Conservation (phyloP, 495 filamentous ascomycete genomes). For the Thermochaetoides thermophila region DNA sequence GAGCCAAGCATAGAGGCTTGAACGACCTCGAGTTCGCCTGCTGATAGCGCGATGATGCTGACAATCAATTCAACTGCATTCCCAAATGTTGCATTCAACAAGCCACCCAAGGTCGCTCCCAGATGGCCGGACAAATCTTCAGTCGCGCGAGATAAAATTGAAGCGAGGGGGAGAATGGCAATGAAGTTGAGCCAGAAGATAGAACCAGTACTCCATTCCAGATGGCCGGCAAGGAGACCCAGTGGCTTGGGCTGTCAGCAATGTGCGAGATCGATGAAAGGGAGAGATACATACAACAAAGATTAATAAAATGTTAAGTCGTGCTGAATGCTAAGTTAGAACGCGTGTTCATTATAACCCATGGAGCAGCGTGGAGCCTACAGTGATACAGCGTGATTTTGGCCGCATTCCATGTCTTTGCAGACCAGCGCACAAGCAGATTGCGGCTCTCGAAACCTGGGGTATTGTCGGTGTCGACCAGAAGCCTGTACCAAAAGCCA, state of each 20-base stretch:
- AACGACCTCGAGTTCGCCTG: conserved; percentile 83
- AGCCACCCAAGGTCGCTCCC: conserved; percentile 78
- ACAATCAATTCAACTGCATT: conserved; percentile 99
- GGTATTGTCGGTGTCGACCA: conserved; percentile 28
- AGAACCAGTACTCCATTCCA: conserved; percentile 57
- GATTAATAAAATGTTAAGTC: conserved; percentile 74
- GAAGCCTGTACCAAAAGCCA: conserved; percentile 22
- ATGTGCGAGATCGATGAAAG: too few species aligned
- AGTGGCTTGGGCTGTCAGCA: too few species aligned
- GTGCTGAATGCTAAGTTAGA: conserved; percentile 29
- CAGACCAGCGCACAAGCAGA: conserved; percentile 43
- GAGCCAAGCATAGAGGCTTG: conserved; percentile 96
- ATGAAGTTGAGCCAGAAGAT: conserved; percentile 88
- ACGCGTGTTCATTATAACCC: neutral
- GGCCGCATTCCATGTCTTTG: conserved; percentile 32
- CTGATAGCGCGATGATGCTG: conserved; percentile 77
- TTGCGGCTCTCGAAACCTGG: conserved; percentile 34
- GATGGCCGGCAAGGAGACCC: conserved; percentile 62
- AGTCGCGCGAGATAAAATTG: conserved; percentile 86
- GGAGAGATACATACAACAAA: too few species aligned
- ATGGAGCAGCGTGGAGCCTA: conserved; percentile 16
- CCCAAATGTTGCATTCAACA: conserved; percentile 93
- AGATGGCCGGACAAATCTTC: conserved; percentile 76
- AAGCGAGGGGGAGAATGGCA: conserved; percentile 87
- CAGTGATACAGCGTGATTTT: conserved; percentile 41